Conservation (phyloP, 1,284 basidiomycete genomes). For the Melanopsichium pennsylvanicum region DNA sequence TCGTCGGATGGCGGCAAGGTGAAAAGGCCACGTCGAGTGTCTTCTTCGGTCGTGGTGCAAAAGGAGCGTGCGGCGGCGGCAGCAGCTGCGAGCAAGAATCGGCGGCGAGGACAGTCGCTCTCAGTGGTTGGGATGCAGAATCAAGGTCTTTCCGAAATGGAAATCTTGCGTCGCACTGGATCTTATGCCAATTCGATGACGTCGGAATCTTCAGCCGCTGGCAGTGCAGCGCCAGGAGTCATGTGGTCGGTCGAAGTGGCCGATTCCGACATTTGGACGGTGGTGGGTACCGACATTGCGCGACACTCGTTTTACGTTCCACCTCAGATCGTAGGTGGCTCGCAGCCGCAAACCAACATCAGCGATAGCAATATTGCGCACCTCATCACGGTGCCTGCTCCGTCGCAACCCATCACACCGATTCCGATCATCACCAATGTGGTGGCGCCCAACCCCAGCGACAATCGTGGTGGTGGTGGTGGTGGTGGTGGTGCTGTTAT, state of each 20-base stretch:
- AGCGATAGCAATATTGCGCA: constrained; percentile 42
- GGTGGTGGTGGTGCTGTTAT: no score
- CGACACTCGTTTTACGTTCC: constrained; percentile 67
- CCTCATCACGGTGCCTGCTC: constrained; percentile 58
- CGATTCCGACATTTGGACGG: constrained; percentile 85
- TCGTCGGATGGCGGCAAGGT: constrained; percentile 63
- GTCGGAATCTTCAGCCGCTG: constrained; percentile 48
- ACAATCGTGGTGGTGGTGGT: no score
- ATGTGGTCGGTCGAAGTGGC: constrained; percentile 54
- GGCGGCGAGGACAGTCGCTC: constrained; percentile 54
- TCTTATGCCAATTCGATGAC: constrained; percentile 44
- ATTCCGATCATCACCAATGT: constrained; percentile 75
- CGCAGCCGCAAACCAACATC: constrained; percentile 20
- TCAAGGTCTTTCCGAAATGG: constrained; percentile 36
- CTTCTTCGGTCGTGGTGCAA: constrained; percentile 53
- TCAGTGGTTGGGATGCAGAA: constrained; percentile 54
- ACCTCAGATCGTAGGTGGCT: constrained; percentile 50
- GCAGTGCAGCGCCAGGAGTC: constrained; percentile 36
- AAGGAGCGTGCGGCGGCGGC: constrained; percentile 46
- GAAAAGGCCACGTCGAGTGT: constrained; percentile 57
- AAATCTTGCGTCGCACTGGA: constrained; percentile 38
- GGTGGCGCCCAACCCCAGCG: constrained; percentile 74
- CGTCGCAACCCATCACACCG: constrained; percentile 67
- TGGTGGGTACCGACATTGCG: constrained; percentile 76
- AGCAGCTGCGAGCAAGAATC: constrained; percentile 42